Percentiles rank a stretch among this genome's conserved stretches.
phyloP scores from a whole-genome alignment of 768 basidiomycete genomes.

The Lactarius deliciosus region DNA sequence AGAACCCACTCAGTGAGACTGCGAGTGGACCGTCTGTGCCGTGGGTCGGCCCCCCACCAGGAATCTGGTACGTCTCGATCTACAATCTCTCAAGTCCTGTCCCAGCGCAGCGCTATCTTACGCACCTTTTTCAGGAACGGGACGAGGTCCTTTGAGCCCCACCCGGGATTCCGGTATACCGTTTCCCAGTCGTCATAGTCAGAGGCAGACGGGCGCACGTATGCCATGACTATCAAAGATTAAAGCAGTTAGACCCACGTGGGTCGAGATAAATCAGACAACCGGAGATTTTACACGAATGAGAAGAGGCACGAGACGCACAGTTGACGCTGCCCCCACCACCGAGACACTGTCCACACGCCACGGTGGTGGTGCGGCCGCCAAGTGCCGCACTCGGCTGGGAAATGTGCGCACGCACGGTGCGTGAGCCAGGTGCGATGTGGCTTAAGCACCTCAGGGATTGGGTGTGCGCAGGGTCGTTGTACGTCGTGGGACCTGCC shows the following conservation, averaged over 20 bases:
- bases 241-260: neutral
- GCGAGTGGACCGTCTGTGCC: slow-evolving; percentile 48
- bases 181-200: slow-evolving; percentile 61
- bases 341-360: slow-evolving; percentile 52
- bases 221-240: slow-evolving; percentile 42
- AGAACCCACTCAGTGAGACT: slow-evolving; percentile 34
- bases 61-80: slow-evolving; percentile 42
- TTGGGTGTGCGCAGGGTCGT: slow-evolving; percentile 49
- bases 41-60: slow-evolving; percentile 39
- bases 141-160: slow-evolving; percentile 57
- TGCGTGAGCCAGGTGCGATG: slow-evolving; percentile 40
- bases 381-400: slow-evolving; percentile 44
- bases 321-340: slow-evolving; percentile 63
- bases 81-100: slow-evolving; percentile 16
- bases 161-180: slow-evolving; percentile 52
- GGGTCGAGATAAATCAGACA: neutral
- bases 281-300: neutral
- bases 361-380: slow-evolving; percentile 47
- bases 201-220: slow-evolving; percentile 56
- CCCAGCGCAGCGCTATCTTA: neutral
- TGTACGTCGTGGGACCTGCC: slow-evolving; percentile 51
- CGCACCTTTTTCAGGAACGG: slow-evolving; percentile 57
- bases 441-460: slow-evolving; percentile 53
- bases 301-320: slow-evolving; percentile 29
- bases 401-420: slow-evolving; percentile 44